Evolutionary conservation across 495 filamentous ascomycete species (phyloP).

Genomic region (Opeltia flavorubescens): DNA sequence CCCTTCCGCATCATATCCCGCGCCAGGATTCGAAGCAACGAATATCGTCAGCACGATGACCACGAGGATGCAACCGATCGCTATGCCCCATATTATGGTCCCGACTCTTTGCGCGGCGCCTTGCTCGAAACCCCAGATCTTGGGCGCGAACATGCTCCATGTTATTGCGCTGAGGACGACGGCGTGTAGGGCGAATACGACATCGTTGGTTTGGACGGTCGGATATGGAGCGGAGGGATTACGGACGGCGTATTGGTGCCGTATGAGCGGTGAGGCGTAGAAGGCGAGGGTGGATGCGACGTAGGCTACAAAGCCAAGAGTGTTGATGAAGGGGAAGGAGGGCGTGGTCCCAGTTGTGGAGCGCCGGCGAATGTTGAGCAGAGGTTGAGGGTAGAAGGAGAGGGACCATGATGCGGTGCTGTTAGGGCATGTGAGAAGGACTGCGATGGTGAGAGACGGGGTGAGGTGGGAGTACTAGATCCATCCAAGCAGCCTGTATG

Average conservation of each 20-base stretch:
- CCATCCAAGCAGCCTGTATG: constrained; percentile 21
- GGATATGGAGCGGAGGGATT: constrained; percentile 56
- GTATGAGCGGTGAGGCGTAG: constrained; percentile 64
- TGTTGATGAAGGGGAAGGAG: constrained; percentile 75
- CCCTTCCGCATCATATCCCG: constrained; percentile 34
- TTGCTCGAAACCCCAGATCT: constrained; percentile 61
- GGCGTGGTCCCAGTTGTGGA: constrained; percentile 73
- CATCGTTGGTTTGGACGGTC: constrained; percentile 80
- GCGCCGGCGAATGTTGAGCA: constrained; percentile 57
- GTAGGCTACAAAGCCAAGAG: constrained; percentile 71
- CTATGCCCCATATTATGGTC: constrained; percentile 48
- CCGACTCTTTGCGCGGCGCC: constrained; percentile 40
- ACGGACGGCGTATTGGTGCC: constrained; percentile 70
- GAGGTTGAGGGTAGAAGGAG: constrained; percentile 84
- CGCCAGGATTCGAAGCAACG: constrained; percentile 36
- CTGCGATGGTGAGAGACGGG: neutral
- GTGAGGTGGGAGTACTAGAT: constrained; percentile 17
- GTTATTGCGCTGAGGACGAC: constrained; percentile 50
- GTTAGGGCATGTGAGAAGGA: neutral
- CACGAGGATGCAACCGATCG: constrained; percentile 47
- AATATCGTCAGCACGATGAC: constrained; percentile 41
- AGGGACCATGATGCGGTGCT: constrained; percentile 63
- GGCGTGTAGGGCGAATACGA: constrained; percentile 74
- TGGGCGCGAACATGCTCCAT: constrained; percentile 57
- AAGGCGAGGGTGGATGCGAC: constrained; percentile 56